Base-by-base conservation (phyloP, 164 flowering plant genomes). In the Chimonanthus praecox region DNA sequence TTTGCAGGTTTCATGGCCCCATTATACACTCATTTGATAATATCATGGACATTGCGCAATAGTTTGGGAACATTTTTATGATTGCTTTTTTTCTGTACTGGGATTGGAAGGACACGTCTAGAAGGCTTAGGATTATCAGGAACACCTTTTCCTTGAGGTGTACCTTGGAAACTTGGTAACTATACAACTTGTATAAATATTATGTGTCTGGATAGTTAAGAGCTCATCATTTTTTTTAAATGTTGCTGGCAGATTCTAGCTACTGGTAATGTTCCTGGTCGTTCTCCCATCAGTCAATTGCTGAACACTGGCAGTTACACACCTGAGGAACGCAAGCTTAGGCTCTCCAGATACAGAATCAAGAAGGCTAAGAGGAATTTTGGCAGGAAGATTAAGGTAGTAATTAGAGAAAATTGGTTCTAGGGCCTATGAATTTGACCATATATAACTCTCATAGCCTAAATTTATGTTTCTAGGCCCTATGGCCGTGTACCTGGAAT, bases 311-410 rank as follows among this genome's bases (percentile, higher is more conserved):
- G 81, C 77, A 84, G 68, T 72, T 82, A 84, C 81, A 78, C 84
- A 64, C 71, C 81, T 58, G 99, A 90, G 80, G 97, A 85, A 46
- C 97, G 99, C 74, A 73, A 48, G 85, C 86, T 90, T 67, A 88
- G 87, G 93, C 99, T 96, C 49, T 88, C 92, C n/a, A 85, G 99
- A 80, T 96, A 96, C 86, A 81, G 97, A 80, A 92, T 83, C 79
- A 96, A 96, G 89, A 96, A 85, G 83, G 75, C 90, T n/a, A 92
- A 84, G 84, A 87, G 99, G 82, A 96, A 96, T 76, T 94, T 96
- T 78, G 93, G 91, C 70, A 78, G 97, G 81, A 96, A 89, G 82
- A 96, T 96, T 79, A 96, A 94, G 98, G 99, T 96, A 81, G 11
- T 46, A 13, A 49, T 68, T 66, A 66, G 46, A 5, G 16, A 66